A percentile compares a stretch with the other conserved stretches of the same genome.
Evolutionary conservation across 495 filamentous ascomycete genomes (phyloP).

Genomic region (Neurospora tetraspora): DNA sequence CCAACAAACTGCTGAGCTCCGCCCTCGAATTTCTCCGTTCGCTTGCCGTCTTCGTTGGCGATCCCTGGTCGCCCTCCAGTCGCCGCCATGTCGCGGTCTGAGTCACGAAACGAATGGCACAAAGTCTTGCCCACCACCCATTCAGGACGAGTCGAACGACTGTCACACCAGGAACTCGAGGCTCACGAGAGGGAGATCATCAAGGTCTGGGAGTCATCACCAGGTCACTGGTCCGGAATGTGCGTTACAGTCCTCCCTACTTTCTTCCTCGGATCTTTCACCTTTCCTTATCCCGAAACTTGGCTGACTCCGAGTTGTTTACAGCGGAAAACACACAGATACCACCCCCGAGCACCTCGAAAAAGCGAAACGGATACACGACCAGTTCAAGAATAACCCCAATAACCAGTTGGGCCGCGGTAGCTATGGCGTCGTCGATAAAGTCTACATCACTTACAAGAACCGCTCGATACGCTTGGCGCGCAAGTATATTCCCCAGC

Average conservation of each 20-base stretch:
- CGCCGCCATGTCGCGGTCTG: constrained; percentile 15
- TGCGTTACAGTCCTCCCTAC: constrained; percentile 4
- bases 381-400: constrained; percentile 15
- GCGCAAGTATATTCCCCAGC: constrained; percentile 21
- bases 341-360: constrained; percentile 16
- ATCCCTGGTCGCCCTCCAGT: constrained; percentile 4
- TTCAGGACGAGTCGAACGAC: constrained; percentile 16
- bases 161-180: constrained; percentile 18
- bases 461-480: constrained; percentile 24
- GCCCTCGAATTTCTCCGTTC: background rate
- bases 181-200: constrained; percentile 21
- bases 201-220: constrained; percentile 20
- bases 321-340: constrained; percentile 21
- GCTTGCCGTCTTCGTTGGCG: constrained; percentile 5
- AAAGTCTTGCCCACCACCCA: constrained; percentile 24
- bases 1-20: constrained; percentile 10
- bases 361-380: constrained; percentile 25
- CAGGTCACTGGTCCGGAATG: constrained; percentile 26
- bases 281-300: background rate
- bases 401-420: constrained; percentile 21
- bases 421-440: constrained; percentile 27
- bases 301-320: constrained; percentile 7
- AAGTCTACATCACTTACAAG: constrained; percentile 20
- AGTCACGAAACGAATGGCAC: constrained; percentile 20
- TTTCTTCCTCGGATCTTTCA: no score